Conservation (phyloP, 1,284 basidiomycete species). For the Ceratobasidium sp. region DNA sequence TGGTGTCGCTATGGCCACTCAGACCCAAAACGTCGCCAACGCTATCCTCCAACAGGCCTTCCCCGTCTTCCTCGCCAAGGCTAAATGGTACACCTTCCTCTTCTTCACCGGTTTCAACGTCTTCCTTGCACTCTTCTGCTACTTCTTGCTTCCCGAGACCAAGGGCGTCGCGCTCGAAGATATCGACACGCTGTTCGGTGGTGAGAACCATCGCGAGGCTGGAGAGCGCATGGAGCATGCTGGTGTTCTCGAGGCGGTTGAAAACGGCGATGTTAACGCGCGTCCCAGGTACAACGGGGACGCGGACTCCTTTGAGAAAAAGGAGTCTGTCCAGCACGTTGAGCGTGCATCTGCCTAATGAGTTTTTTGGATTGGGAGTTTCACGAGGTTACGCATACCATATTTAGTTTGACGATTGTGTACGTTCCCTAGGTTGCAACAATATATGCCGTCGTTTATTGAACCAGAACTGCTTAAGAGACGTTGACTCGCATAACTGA, state of each 20-base stretch:
- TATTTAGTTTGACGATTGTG: background rate
- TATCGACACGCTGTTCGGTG: slow-evolving; percentile 42
- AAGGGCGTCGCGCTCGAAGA: slow-evolving; percentile 41
- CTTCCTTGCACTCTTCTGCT: slow-evolving; percentile 42
- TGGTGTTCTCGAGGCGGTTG: slow-evolving; percentile 38
- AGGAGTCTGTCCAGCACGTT: slow-evolving; percentile 31
- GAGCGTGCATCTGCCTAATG: slow-evolving; percentile 20
- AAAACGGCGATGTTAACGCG: slow-evolving; percentile 21
- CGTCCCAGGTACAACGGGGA: slow-evolving; percentile 24
- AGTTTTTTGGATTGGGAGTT: background rate
- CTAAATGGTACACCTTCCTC: slow-evolving; percentile 45
- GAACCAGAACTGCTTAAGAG: background rate
- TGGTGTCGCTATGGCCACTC: slow-evolving; percentile 49
- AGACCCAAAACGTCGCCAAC: slow-evolving; percentile 50
- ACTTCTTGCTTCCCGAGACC: slow-evolving; percentile 43
- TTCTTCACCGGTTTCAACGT: slow-evolving; percentile 43
- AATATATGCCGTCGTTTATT: slow-evolving; percentile 15
- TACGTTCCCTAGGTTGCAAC: slow-evolving; percentile 5
- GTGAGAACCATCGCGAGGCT: slow-evolving; percentile 45
- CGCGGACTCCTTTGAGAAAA: slow-evolving; percentile 35
- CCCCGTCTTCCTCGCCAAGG: slow-evolving; percentile 44
- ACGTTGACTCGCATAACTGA: background rate
- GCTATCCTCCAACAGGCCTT: slow-evolving; percentile 51
- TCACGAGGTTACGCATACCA: background rate
- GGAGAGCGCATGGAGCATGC: slow-evolving; percentile 42